Percentiles rank a stretch among this genome's conserved stretches.
phyloP scores from a whole-genome alignment of 2,329 filamentous ascomycete genomes.

The Aspergillus pseudoterreus region DNA sequence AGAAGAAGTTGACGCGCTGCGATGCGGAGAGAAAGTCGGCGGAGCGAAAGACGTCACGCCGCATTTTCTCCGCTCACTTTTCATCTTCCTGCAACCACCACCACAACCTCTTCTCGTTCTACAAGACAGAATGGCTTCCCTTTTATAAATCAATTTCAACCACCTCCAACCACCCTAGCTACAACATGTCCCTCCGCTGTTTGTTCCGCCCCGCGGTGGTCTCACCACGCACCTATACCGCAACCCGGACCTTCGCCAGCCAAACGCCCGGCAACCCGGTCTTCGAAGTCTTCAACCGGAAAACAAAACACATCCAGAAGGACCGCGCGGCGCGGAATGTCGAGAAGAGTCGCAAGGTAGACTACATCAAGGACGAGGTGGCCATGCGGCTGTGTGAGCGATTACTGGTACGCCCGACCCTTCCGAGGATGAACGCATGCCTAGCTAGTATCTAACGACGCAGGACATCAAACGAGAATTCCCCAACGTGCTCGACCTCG shows the following conservation, averaged over 20 bases:
- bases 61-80: constrained; percentile 1
- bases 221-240: constrained; percentile 14
- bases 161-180: no score
- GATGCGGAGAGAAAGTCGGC: no score
- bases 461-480: constrained; percentile 92
- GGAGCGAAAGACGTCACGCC: constrained; percentile 6
- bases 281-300: constrained; percentile 86
- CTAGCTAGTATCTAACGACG: constrained; percentile 2
- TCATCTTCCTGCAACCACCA: no score
- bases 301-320: constrained; percentile 85
- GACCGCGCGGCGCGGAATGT: constrained; percentile 73
- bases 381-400: constrained; percentile 80
- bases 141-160: no score
- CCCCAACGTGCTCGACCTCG: constrained; percentile 80
- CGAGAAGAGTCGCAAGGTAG: constrained; percentile 71
- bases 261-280: constrained; percentile 72
- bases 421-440: not conserved
- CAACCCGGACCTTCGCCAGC: constrained; percentile 64
- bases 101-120: no score
- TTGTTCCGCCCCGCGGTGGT: constrained; percentile 12
- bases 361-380: constrained; percentile 92
- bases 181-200: constrained; percentile 23
- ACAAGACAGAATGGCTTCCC: not conserved
- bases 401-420: constrained; percentile 59
- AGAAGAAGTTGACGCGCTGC: no score